Conservation (phyloP, 352 stramenopile genomes). For the Phytophthora megakarya region DNA sequence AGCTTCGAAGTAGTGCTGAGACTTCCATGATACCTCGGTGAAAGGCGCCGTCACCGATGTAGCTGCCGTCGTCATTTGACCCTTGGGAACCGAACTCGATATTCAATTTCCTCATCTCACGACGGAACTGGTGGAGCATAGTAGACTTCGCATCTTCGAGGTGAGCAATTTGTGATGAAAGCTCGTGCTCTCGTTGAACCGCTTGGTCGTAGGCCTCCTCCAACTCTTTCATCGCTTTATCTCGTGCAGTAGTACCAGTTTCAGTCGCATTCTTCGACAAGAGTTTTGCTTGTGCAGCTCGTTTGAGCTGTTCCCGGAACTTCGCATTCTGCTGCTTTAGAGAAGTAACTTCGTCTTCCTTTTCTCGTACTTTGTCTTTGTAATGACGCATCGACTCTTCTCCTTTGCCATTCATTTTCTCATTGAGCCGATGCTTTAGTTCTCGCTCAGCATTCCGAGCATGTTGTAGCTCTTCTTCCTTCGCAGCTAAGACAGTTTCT, state of each 20-base stretch:
- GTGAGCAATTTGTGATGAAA: slow-evolving; percentile 40
- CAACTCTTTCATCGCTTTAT: slow-evolving; percentile 26
- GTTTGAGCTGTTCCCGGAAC: slow-evolving; percentile 37
- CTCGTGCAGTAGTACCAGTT: slow-evolving; percentile 15
- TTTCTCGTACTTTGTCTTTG: no score
- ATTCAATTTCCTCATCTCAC: slow-evolving; percentile 53
- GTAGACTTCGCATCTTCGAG: slow-evolving; percentile 46
- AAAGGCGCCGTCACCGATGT: slow-evolving; percentile 32
- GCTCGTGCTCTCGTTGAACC: slow-evolving; percentile 35
- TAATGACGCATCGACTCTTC: no score
- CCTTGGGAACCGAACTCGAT: slow-evolving; percentile 32
- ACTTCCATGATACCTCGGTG: slow-evolving; percentile 39
- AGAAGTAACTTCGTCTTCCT: slow-evolving; percentile 34
- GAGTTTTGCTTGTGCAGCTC: slow-evolving; percentile 27
- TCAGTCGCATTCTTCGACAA: slow-evolving; percentile 27
- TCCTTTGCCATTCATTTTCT: slow-evolving; percentile 30
- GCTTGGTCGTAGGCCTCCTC: slow-evolving; percentile 41
- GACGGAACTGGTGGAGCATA: slow-evolving; percentile 40
- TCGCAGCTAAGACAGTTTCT: slow-evolving; percentile 39
- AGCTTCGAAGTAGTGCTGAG: slow-evolving; percentile 44
- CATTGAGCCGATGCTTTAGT: slow-evolving; percentile 29
- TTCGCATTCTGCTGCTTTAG: slow-evolving; percentile 36
- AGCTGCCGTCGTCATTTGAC: slow-evolving; percentile 5
- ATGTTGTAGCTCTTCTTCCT: slow-evolving; percentile 32
- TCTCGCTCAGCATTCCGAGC: slow-evolving; percentile 21